These are phyloP conservation scores for Plantago rigida DNA, from an alignment of 305 asterid genomes.

Conservation along the genomic window DNA sequence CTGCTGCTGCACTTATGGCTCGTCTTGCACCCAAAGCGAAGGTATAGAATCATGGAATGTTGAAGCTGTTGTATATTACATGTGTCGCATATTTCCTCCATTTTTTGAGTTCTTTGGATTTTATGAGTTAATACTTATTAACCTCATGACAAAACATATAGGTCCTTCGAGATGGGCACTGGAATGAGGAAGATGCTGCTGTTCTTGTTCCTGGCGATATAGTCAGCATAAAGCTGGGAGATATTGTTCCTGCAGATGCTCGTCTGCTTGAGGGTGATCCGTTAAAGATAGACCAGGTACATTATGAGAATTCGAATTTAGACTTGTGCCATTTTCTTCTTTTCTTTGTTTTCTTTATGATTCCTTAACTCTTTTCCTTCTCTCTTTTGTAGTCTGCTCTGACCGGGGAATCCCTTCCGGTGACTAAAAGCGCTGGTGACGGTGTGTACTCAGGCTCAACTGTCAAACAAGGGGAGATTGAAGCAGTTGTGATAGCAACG, in stretches of 20 bases:
- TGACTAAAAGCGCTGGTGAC: conserved; percentile 55
- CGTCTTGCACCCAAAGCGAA: conserved; percentile 64
- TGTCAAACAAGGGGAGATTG: conserved; percentile 80
- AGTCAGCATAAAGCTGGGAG: conserved; percentile 57
- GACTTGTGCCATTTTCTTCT: neutral
- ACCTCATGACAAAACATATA: conserved; percentile 16
- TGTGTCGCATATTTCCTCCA: neutral
- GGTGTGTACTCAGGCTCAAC: conserved; percentile 77
- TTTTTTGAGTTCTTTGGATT: neutral
- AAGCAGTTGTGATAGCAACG: conserved; percentile 68
- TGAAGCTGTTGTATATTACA: neutral
- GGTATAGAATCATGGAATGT: conserved; percentile 25
- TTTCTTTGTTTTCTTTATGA: neutral
- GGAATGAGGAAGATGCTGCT: conserved; percentile 60
- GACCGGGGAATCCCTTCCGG: conserved; percentile 77
- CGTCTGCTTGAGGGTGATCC: conserved; percentile 77
- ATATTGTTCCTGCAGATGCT: conserved; percentile 65
- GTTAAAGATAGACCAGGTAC: conserved; percentile 62
- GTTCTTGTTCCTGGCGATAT: conserved; percentile 63
- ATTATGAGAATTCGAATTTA: conserved; percentile 1
- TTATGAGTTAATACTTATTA: conserved; percentile 7
- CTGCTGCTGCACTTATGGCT: conserved; percentile 71
- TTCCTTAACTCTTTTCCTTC: conserved; percentile 22
- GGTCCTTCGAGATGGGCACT: conserved; percentile 60
- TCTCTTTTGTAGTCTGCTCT: conserved; percentile 54